These are phyloP conservation scores for Podila epicladia DNA, from an alignment of 192 early-diverging fungal genomes.

Conservation along the genomic window DNA sequence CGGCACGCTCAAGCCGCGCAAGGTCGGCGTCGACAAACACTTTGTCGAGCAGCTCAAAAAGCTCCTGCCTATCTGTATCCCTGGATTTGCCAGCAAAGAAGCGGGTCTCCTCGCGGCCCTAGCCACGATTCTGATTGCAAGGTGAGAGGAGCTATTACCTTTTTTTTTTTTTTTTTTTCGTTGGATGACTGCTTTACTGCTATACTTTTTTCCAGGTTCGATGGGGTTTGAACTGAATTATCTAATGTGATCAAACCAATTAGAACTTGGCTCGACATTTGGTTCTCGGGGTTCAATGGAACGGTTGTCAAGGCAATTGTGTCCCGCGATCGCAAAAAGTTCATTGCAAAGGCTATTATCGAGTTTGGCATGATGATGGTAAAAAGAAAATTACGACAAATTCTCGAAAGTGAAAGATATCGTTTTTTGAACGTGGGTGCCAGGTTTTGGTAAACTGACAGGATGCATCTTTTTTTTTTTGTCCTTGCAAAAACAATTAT, in stretches of 20 bases:
- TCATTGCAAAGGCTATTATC: slow-evolving; percentile 67
- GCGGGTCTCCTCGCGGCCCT: slow-evolving; percentile 53
- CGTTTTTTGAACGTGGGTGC: too few relatives aligned
- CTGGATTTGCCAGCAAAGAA: slow-evolving; percentile 63
- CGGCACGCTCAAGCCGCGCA: slow-evolving; percentile 31
- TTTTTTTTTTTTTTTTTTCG: slow-evolving; percentile 34
- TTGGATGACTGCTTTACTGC: slow-evolving; percentile 43
- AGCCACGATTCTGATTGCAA: slow-evolving; percentile 63
- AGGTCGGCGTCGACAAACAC: slow-evolving; percentile 63
- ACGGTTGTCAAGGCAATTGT: slow-evolving; percentile 81
- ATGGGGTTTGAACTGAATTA: too few relatives aligned
- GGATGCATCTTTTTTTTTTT: too few relatives aligned
- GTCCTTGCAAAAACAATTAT: too few relatives aligned
- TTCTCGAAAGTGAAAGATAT: too few relatives aligned
- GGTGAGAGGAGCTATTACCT: slow-evolving; percentile 14
- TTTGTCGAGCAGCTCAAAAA: slow-evolving; percentile 67
- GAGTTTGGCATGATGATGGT: slow-evolving; percentile 78
- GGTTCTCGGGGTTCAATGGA: slow-evolving; percentile 72
- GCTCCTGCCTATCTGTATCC: slow-evolving; percentile 68
- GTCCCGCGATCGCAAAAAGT: slow-evolving; percentile 67
- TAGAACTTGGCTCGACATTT: slow-evolving; percentile 71
- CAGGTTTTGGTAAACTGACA: too few relatives aligned
- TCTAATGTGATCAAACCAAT: too few relatives aligned
- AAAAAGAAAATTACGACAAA: not conserved
- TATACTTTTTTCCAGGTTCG: slow-evolving; percentile 27